Conservation (phyloP, 345 rosid species). For the Crucihimalaya himalaica region DNA sequence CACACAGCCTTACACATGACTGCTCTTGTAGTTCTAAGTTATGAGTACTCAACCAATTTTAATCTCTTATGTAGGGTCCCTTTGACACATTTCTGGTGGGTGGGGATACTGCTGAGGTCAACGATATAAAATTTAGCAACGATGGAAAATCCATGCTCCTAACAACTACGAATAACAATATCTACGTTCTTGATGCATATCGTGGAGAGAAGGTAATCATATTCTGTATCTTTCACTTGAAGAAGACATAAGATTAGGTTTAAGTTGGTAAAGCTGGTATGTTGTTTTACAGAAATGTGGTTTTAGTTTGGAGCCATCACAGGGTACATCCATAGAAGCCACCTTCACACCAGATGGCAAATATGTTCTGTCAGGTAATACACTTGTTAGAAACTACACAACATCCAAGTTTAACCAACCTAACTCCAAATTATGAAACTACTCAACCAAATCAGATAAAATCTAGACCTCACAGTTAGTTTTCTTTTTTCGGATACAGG, state of each 20-base stretch:
- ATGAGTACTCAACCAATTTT: not conserved
- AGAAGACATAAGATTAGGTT: not conserved
- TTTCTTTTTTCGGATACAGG: slow-evolving; percentile 46
- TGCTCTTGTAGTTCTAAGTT: not conserved
- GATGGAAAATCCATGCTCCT: slow-evolving; percentile 96
- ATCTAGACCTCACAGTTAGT: slow-evolving; percentile 12
- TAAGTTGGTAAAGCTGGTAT: slow-evolving; percentile 6
- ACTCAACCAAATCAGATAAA: not conserved
- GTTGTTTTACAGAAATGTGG: slow-evolving; percentile 71
- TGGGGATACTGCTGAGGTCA: slow-evolving; percentile 95
- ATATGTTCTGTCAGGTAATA: slow-evolving; percentile 85
- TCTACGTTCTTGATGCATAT: slow-evolving; percentile 94
- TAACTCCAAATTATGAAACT: not conserved
- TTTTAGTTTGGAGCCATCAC: slow-evolving; percentile 88
- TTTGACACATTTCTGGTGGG: slow-evolving; percentile 96
- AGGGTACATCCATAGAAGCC: slow-evolving; percentile 76
- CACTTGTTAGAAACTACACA: not conserved
- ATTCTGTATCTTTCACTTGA: slow-evolving; percentile 5
- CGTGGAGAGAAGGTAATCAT: slow-evolving; percentile 85
- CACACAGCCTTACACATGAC: not conserved
- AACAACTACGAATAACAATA: slow-evolving; percentile 81
- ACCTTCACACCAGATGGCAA: slow-evolving; percentile 97
- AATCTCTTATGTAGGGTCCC: slow-evolving; percentile 69
- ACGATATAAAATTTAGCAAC: slow-evolving; percentile 95
- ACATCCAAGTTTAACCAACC: slow-evolving; percentile 5